Base-by-base conservation (phyloP, 2,329 filamentous ascomycete species). In the Calonectria pseudoturangicola region DNA sequence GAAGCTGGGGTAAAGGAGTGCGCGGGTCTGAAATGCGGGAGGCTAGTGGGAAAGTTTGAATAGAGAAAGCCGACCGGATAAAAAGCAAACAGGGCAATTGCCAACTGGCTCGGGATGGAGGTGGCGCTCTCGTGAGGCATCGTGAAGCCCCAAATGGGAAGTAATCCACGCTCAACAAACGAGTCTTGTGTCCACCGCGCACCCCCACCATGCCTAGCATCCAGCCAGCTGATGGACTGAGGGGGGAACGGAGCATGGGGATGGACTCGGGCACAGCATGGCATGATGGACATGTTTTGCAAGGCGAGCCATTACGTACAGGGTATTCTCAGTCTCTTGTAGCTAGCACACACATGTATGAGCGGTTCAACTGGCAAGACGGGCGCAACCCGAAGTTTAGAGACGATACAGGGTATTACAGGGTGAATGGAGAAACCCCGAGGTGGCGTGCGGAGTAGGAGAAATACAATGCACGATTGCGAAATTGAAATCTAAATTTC, bases 231-330 rank as follows among this genome's bases (percentile, higher is more conserved):
- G 76, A 75, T 76, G 47, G 71, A 77, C 66, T 72, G 75, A 76
- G 75, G 75, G 75, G 75, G 71, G 73, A 54, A 76, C 62, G 63
- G 56, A 66, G 72, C 65, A 70, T 74, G 67, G 68, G 47, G 60
- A 74, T 68, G 56, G 66, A 60, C 63, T 70, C 71, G 75, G 63
- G 68, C 56, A 76, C 70, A 68, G 73, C 50, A 78, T 79, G 68
- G 77, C 75, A 79, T 73, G 76, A 79, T 76, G 73, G 47, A 27
- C 63, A 66, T 62, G 70, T 71, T 71, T 68, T 47, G 75, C 64
- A 60, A 72, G 71, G 71, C 64, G 73, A 74, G 50, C 70, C 70
- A 79, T 79, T 79, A 79, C 77, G 77, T 79, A 79, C 74, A 60
- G 70, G 51, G 67, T 45, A 63, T 68, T 60, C 50, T 66, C 56